A percentile compares a stretch with the other conserved stretches of the same genome.
Evolutionary conservation across 768 basidiomycete genomes (phyloP).

Genomic region (Lactifluus rugatus): DNA sequence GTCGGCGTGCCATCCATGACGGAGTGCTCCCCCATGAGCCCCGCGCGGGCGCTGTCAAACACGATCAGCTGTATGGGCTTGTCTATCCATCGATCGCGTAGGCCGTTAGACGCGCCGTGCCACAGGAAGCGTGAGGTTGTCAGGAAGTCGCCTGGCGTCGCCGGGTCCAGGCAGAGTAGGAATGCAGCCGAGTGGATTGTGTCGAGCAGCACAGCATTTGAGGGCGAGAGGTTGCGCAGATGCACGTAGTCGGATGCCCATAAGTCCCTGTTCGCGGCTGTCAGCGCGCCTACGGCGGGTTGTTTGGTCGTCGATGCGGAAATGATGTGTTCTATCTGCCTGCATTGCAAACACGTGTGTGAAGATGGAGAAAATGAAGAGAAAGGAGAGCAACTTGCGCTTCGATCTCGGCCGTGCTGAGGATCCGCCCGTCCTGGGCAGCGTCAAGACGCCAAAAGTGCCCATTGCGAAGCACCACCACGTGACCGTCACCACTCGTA

Average conservation of each 20-base stretch:
- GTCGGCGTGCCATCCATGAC: conserved; percentile 87
- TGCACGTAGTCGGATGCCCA: conserved; percentile 51
- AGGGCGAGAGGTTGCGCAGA: conserved; percentile 41
- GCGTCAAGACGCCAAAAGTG: conserved; percentile 75
- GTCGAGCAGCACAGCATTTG: conserved; percentile 56
- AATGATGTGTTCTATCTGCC: conserved; percentile 66
- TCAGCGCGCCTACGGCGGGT: conserved; percentile 68
- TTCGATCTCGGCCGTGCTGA: conserved; percentile 57
- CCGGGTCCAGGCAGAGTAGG: conserved; percentile 65
- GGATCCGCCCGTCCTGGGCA: conserved; percentile 42
- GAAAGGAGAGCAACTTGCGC: conserved; percentile 31
- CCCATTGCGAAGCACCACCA: conserved; percentile 80
- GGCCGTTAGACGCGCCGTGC: conserved; percentile 61
- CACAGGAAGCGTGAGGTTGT: conserved; percentile 65
- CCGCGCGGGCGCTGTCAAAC: conserved; percentile 71
- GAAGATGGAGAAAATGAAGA: neutral
- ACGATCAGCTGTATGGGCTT: conserved; percentile 85
- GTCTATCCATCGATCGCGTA: conserved; percentile 78
- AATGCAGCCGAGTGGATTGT: conserved; percentile 83
- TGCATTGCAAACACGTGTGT: conserved; percentile 22
- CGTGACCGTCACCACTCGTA: conserved; percentile 57
- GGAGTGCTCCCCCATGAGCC: conserved; percentile 89
- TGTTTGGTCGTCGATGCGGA: conserved; percentile 44
- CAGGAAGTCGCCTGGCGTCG: conserved; percentile 42
- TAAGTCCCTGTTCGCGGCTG: conserved; percentile 69